Conservation (phyloP, 768 basidiomycete genomes). For the Hericium rajendrae region DNA sequence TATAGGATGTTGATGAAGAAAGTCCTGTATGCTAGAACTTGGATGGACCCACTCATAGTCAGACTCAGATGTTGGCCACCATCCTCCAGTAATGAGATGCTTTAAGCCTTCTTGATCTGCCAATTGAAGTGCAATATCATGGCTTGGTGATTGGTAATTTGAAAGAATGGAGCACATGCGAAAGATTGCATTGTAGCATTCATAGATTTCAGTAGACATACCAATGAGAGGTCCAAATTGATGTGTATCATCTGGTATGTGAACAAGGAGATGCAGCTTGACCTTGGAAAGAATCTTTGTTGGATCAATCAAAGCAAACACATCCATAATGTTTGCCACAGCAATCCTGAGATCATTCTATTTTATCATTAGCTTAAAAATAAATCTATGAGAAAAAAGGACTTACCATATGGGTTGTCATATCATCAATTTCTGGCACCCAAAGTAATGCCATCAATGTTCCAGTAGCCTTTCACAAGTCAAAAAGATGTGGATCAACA, state of each 20-base stretch:
- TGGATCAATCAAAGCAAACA: slow-evolving; percentile 20
- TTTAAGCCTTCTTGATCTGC: slow-evolving; percentile 22
- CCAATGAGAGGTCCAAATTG: slow-evolving; percentile 24
- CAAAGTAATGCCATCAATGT: slow-evolving; percentile 14
- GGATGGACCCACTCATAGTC: background rate
- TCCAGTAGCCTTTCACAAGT: slow-evolving; percentile 14
- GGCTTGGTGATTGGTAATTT: slow-evolving; percentile 33
- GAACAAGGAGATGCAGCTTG: slow-evolving; percentile 26
- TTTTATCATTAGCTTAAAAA: background rate
- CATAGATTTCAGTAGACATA: slow-evolving; percentile 26
- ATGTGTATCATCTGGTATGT: slow-evolving; percentile 20
- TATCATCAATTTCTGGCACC: slow-evolving; percentile 14
- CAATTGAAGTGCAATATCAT: slow-evolving; percentile 28
- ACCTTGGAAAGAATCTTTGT: slow-evolving; percentile 19
- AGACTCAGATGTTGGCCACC: background rate
- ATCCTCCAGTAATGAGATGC: slow-evolving; percentile 25
- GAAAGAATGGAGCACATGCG: slow-evolving; percentile 26
- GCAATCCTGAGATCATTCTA: slow-evolving; percentile 11
- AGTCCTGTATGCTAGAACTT: background rate
- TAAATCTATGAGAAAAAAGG: background rate
- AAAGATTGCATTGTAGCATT: slow-evolving; percentile 32
- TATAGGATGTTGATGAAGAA: background rate
- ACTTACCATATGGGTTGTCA: slow-evolving; percentile 17
- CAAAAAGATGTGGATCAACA: slow-evolving; percentile 4
- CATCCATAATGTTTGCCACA: slow-evolving; percentile 14